Conservation (phyloP, 495 filamentous ascomycete species). For the Neurospora pannonica region DNA sequence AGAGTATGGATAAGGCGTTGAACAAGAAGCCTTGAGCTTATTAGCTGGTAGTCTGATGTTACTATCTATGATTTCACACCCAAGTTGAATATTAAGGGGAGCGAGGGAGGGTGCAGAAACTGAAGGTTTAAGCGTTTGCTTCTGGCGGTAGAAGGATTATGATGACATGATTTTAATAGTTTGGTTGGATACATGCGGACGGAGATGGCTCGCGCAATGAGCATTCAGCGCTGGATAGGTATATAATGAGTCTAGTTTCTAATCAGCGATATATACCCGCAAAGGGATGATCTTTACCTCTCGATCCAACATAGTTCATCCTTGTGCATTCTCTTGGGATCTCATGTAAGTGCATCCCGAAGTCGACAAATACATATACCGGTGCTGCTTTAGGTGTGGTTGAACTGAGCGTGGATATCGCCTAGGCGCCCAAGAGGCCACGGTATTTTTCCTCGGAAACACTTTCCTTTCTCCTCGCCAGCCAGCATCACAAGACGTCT, state of each 20-base stretch:
- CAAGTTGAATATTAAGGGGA: neutral
- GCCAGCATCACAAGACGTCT: neutral
- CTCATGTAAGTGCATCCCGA: neutral
- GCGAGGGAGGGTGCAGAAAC: too few relatives aligned
- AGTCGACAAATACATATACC: neutral
- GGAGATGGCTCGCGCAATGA: neutral
- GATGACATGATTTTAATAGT: neutral
- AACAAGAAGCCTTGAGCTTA: neutral
- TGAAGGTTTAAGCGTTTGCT: neutral
- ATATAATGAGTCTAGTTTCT: neutral
- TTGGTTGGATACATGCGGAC: neutral
- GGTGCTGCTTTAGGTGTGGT: neutral
- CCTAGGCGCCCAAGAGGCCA: neutral
- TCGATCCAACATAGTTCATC: neutral
- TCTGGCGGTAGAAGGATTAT: neutral
- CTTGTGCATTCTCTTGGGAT: neutral
- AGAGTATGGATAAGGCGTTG: conserved; percentile 48
- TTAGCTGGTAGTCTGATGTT: neutral
- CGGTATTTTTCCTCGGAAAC: neutral
- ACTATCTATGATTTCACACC: neutral
- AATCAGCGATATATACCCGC: neutral
- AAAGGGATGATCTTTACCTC: neutral
- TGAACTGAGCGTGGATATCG: neutral
- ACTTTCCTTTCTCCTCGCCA: neutral
- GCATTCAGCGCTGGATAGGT: neutral